Conservation (phyloP, 2,329 filamentous ascomycete species). For the Fusarium avenaceum region DNA sequence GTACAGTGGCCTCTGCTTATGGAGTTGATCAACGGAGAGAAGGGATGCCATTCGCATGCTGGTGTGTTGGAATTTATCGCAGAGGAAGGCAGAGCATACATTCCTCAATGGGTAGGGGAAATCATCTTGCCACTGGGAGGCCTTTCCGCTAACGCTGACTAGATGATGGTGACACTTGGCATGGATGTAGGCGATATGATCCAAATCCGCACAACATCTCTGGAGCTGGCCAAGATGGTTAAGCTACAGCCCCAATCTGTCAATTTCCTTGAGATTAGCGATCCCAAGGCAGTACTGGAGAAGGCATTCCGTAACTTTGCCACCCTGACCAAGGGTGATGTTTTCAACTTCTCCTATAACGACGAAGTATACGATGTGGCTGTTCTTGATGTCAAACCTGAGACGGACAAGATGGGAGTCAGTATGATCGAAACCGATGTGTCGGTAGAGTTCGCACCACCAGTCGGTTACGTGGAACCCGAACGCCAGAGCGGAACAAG, state of each 20-base stretch:
- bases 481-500: constrained; percentile 84
- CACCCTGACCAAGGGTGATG: constrained; percentile 90
- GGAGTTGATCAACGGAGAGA: constrained; percentile 91
- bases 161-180: constrained; percentile 94
- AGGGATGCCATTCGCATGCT: constrained; percentile 85
- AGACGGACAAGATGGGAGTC: constrained; percentile 84
- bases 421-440: constrained; percentile 97
- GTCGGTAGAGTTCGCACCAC: constrained; percentile 94
- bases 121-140: not conserved
- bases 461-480: constrained; percentile 94
- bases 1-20: constrained; percentile 98
- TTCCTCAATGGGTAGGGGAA: constrained; percentile 86
- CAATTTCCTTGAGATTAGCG: constrained; percentile 95
- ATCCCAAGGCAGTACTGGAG: constrained; percentile 96
- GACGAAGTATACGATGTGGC: constrained; percentile 93
- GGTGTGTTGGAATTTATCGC: constrained; percentile 98
- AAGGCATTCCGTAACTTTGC: constrained; percentile 97
- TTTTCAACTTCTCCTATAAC: constrained; percentile 98
- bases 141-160: constrained; percentile 42
- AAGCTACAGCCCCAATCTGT: constrained; percentile 96
- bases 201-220: constrained; percentile 93
- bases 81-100: constrained; percentile 95
- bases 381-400: constrained; percentile 92
- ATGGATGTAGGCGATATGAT: constrained; percentile 95
- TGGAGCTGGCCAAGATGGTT: constrained; percentile 91